Evolutionary conservation across 805 yeast species (phyloP), one percentile per base, ranked within the genome.

Genomic region (Tanozyma kutaoensis): DNA sequence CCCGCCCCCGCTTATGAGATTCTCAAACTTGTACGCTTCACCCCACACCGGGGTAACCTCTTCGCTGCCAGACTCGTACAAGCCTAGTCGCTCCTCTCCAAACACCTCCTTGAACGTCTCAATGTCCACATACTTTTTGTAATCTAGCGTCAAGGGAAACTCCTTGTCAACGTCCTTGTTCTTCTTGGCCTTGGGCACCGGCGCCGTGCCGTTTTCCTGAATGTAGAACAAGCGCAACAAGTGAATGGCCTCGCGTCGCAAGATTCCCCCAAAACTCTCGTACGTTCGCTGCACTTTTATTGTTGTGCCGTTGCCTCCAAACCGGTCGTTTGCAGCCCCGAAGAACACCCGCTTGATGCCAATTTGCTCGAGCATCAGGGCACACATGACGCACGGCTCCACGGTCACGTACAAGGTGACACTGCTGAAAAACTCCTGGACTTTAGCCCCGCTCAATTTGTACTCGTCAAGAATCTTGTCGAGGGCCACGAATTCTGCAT

Each of bases 331-430:
- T 0, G 84, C 91, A 43, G 95, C 86, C 0, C 98, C 97, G 43
- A 82, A 91, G 24, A 74, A 73, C 2, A 88, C 95, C 22, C 60
- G 58, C 17, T 69, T 52, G 8, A 91, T 71, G 2, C 78, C 76
- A 24, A 86, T 48, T 40, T 91, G 98, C 32, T 86, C 65, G 22
- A 91, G 52, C 3, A 94, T 85, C 22, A 91, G 73, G 0, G 95
- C 97, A 56, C 98, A 91, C 98, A 91, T 91, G 6, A 91, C 78
- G 46, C 98, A 91, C 0, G 98, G 98, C 50, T 91, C 98, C 0
- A 91, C 96, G 0, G 97, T 85, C 15, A 91, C 98, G 48, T 85
- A 88, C 6, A 91, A 59, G 17, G 71, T 73, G 3, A 80, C 60
- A 15, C 74, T 67, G 21, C 50, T 41, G 40, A 82, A 70, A 8